phyloP scores from a whole-genome alignment of 1,284 basidiomycete species.

The Trichosporon sp. region DNA sequence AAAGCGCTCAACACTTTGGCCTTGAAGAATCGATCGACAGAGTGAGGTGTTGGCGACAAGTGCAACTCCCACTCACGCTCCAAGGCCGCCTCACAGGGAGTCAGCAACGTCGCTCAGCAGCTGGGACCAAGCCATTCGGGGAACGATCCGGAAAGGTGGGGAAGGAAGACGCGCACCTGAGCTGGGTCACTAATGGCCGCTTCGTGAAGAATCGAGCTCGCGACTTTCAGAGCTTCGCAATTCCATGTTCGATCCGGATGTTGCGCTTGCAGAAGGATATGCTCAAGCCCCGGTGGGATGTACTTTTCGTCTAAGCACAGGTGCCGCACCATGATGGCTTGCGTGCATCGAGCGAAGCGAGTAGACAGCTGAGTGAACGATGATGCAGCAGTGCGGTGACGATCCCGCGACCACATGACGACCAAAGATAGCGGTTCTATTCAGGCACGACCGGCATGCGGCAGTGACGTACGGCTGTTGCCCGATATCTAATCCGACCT shows the following conservation, averaged over 20 bases:
- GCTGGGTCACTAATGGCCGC: not conserved
- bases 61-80: not conserved
- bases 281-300: not conserved
- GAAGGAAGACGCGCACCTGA: not conserved
- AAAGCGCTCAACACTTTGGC: not conserved
- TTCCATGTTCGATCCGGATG: not conserved
- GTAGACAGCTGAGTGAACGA: not conserved
- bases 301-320: conserved; percentile 1
- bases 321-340: not conserved
- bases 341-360: not conserved
- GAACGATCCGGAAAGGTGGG: not conserved
- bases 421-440: not conserved
- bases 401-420: too few relatives aligned
- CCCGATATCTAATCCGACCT: too few relatives aligned
- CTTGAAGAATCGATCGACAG: not conserved
- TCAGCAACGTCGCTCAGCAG: not conserved
- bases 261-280: not conserved
- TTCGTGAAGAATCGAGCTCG: not conserved
- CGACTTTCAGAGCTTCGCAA: not conserved
- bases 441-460: not conserved
- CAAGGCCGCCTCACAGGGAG: not conserved
- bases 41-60: not conserved
- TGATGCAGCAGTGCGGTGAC: too few relatives aligned
- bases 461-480: too few relatives aligned
- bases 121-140: not conserved